Base-by-base conservation (phyloP, 2,329 filamentous ascomycete species). In the Aspergillus sp. region DNA sequence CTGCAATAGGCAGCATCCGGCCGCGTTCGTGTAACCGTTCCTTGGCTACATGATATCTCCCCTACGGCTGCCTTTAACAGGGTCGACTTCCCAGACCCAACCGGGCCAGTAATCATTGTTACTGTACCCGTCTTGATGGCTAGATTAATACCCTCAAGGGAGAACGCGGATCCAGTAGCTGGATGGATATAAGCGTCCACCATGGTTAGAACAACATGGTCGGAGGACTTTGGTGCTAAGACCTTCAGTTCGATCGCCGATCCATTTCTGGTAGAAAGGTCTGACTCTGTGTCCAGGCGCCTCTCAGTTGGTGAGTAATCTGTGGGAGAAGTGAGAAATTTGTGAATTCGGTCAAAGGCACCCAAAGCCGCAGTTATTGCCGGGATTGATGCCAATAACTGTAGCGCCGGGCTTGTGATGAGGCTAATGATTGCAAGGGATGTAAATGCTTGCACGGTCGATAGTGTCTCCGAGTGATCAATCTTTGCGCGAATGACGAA, bases 371-470 rank as follows among this genome's bases (percentile, higher is more conserved):
- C 52, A 17, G 52, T 55, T 12, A 55, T 25, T 0, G 52, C 52
- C 5, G 52, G 52, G 8, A 55, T 55, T 1, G 52, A 55, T n/a
- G 56, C 48, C 19, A 58, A 19, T 21, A 58, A 25, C 19, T 58
- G 49, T 8, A 52, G 38, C 3, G 49, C 49, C 1, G 56, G 56
- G 30, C 21, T 43, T 2, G 56, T 53, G 38, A 58, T 52, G 9
- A 58, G 39, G 13, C 36, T 36, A 3, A 58, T 58, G 17, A 58
- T 53, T 2, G 48, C 50, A n/a, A 58, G 49, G 13, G 56, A 58
- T 10, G 56, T 58, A 13, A 58, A 58, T 12, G 56, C 56, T 50
- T 52, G 56, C 1, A 58, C 56, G 6, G 56, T 53, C 3, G 56
- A 52, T 12, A 58, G 56, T 12, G 56, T 10, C 1, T 58, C n/a